Base-by-base conservation (phyloP, 345 rosid genomes). In the Viola odorata region DNA sequence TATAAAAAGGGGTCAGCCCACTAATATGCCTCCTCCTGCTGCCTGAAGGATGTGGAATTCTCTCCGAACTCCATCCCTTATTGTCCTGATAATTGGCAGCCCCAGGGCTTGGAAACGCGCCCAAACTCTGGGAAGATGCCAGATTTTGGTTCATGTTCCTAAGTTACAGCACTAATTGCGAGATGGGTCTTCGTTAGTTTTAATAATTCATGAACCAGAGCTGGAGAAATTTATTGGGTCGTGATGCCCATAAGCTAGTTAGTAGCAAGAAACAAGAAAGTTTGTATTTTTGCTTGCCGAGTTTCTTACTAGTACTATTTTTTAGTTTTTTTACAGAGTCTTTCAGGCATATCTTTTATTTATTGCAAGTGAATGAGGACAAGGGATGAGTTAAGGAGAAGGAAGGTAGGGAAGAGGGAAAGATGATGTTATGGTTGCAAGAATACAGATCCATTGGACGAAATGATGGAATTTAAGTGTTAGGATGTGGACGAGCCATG, bases 61-160 rank as follows among this genome's bases (percentile, higher is more conserved):
- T 71, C 81, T 91, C 92, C 14, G 97, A 87, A 68, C 87, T 72
- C 97, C 97, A 91, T 7, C 95, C 91, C 67, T 78, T 90, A 55
- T 66, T 63, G 0, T 82, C 88, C 4, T 56, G 71, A 65, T 75
- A 73, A 62, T 53, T 75, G 15, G 68, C 70, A 14, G 39, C 56
- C 39, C 45, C 66, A 0, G 67, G 61, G 40, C 70, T 64, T 5
- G 68, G 61, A 63, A 70, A 48, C 17, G 61, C 8, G 8, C 68
- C 64, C 32, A 70, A 58, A 52, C 74, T 70, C 14, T 16, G 64
- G 0, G 69, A 70, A 38, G 69, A 70, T 52, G 45, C n/a, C 36
- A 64, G 56, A 53, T 70, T 58, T 13, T 58, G 67, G 60, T 59
- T 70, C 74, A 70, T 70, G 17, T 54, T 17, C 15, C n/a, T 37